Base-by-base conservation (phyloP, 2,329 filamentous ascomycete genomes). In the Paracamarosporium sp. region DNA sequence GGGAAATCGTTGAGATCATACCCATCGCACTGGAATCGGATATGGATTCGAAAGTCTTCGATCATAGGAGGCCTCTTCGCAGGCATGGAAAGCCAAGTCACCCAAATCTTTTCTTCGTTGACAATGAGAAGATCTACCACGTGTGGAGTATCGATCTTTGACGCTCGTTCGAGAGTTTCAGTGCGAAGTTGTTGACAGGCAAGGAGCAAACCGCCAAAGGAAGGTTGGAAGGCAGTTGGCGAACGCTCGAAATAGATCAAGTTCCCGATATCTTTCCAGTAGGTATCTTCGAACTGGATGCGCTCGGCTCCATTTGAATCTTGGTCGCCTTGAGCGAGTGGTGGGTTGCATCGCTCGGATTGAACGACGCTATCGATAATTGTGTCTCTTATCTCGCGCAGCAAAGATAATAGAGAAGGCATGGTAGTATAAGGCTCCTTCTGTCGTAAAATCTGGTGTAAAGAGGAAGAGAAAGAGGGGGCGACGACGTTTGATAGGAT, bases 261-360 rank as follows among this genome's bases (percentile, higher is more conserved):
- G n/a, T 48, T 48, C 3, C 45, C 45, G 8, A 48, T 36, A 8
- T 48, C 45, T 27, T 48, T 48, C 45, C 31, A 48, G 31, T 48
- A 11, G 17, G 45, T 48, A 20, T 48, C 45, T 36, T 36, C 22
- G 11, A 48, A 48, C 20, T 36, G 45, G 7, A 27, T 25, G 45
- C 45, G 45, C 12, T 25, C 20, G 20, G 17, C 31, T 25, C 31
- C 20, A 15, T 25, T 9, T 6, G 31, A 48, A n/a, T 24, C 20
- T 15, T 24, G 6, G 11, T 48, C 30, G 25, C n/a, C 20, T 13
- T 13, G 31, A 11, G 31, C 45, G 31, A 25, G 35, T 24, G 45
- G 45, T 11, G 45, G 45, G 15, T 11, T 15, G 20, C 43, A 25
- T 13, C 45, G 45, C 12, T 48, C 7, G 9, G 45, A 48, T 25